Conservation (phyloP, 768 basidiomycete genomes). For the Leccinum disarticulatum region DNA sequence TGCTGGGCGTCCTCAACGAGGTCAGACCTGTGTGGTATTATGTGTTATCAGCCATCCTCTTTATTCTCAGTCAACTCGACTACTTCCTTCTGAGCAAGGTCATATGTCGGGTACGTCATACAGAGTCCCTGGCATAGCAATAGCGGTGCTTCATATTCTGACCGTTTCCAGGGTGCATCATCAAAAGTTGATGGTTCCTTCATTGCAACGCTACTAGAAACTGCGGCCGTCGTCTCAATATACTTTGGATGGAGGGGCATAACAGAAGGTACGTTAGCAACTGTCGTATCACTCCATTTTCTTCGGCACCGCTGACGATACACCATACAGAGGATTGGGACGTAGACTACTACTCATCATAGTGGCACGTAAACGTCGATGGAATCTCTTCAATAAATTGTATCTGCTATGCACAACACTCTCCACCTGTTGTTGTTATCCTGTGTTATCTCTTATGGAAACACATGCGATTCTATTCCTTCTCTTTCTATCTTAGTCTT, state of each 20-base stretch:
- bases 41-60: constrained; percentile 68
- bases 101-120: constrained; percentile 61
- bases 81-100: constrained; percentile 79
- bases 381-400: constrained; percentile 6
- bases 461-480: constrained; percentile 3
- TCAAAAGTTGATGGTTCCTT: constrained; percentile 84
- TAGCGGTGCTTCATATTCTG: constrained; percentile 10
- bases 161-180: constrained; percentile 51
- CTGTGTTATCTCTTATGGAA: constrained; percentile 5
- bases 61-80: constrained; percentile 77
- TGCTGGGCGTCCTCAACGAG: constrained; percentile 75
- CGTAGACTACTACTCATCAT: constrained; percentile 49
- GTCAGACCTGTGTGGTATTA: constrained; percentile 79
- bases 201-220: constrained; percentile 81
- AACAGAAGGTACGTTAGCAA: constrained; percentile 67
- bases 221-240: constrained; percentile 63
- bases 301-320: constrained; percentile 2
- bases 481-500: neutral
- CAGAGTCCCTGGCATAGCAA: neutral
- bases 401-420: constrained; percentile 10
- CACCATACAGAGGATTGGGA: constrained; percentile 47
- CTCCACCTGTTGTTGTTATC: constrained; percentile 6
- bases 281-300: neutral
- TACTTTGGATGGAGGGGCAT: constrained; percentile 86
- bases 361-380: neutral